Evolutionary conservation across 208 protist species (phyloP).

Genomic region (Leishmania guyanensis): DNA sequence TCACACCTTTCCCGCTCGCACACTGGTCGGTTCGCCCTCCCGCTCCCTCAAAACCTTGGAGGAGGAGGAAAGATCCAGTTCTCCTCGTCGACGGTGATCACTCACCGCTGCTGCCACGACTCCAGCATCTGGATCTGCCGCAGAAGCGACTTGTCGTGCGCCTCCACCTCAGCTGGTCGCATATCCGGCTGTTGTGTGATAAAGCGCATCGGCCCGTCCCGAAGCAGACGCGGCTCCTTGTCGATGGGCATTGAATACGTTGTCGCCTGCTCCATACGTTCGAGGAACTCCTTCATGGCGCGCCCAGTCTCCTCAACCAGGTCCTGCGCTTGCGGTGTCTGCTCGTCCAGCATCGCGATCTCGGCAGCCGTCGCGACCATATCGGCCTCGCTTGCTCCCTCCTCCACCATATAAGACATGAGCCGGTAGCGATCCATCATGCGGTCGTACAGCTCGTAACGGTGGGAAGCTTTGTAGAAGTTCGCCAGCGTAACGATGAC

Average conservation of each 20-base stretch:
- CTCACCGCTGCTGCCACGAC: neutral
- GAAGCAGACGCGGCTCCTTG: slow-evolving; percentile 46
- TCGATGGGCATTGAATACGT: slow-evolving; percentile 78
- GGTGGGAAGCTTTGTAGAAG: slow-evolving; percentile 69
- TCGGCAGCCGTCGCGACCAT: slow-evolving; percentile 54
- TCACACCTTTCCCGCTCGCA: neutral
- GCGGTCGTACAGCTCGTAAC: slow-evolving; percentile 48
- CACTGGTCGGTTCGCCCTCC: neutral
- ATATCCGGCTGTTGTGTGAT: slow-evolving; percentile 24
- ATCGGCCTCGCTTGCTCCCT: slow-evolving; percentile 54
- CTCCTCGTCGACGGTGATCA: neutral
- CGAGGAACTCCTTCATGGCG: slow-evolving; percentile 41
- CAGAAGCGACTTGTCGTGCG: slow-evolving; percentile 3
- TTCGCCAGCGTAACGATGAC: slow-evolving; percentile 67
- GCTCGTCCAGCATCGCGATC: slow-evolving; percentile 48
- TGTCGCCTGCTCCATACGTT: slow-evolving; percentile 54
- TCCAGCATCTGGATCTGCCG: slow-evolving; percentile 1
- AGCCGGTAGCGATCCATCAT: slow-evolving; percentile 85
- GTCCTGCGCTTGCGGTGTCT: slow-evolving; percentile 33
- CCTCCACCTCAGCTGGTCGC: slow-evolving; percentile 19
- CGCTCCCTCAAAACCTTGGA: neutral
- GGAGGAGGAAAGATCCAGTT: neutral
- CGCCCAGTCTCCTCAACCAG: slow-evolving; percentile 31
- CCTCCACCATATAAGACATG: slow-evolving; percentile 62
- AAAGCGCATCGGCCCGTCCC: slow-evolving; percentile 13